Evolutionary conservation across 1,284 basidiomycete species (phyloP).

Genomic region (Sporisorium graminicola): DNA sequence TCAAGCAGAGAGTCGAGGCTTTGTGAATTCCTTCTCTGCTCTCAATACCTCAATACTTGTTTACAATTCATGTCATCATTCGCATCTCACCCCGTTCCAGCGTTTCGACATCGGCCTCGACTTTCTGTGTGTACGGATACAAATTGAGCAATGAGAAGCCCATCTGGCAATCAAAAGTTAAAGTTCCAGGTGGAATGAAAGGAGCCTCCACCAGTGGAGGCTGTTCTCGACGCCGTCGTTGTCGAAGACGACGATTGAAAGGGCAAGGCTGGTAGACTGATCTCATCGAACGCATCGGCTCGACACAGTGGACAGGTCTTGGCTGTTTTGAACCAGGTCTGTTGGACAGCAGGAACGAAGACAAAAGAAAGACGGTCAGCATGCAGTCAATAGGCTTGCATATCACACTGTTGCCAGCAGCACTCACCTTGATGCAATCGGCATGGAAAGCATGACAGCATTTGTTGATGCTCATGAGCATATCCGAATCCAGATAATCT

Average conservation of each 20-base stretch:
- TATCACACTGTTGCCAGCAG: not conserved
- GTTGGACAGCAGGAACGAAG: not conserved
- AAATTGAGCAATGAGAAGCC: not conserved
- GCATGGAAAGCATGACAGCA: slow-evolving; percentile 50
- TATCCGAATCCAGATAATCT: slow-evolving; percentile 40
- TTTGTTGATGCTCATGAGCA: slow-evolving; percentile 42
- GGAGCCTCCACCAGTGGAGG: not conserved
- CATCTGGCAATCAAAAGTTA: slow-evolving; percentile 3
- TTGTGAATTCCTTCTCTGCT: not conserved
- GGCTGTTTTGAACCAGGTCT: slow-evolving; percentile 49
- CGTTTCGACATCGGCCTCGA: not conserved
- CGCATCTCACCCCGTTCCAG: not conserved
- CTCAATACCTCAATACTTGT: too few relatives aligned
- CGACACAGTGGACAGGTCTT: slow-evolving; percentile 46
- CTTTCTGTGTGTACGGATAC: not conserved
- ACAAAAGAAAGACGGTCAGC: not conserved
- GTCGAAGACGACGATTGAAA: slow-evolving; percentile 22
- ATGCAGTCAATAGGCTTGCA: not conserved
- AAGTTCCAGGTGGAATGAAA: slow-evolving; percentile 11
- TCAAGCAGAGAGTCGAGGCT: slow-evolving; percentile 10
- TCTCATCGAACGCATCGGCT: slow-evolving; percentile 38
- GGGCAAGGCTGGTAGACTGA: slow-evolving; percentile 21
- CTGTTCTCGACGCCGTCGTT: not conserved
- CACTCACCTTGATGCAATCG: slow-evolving; percentile 42
- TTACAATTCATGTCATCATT: not conserved